Evolutionary conservation across 805 yeast genomes (phyloP).

Genomic region (Saccharomycopsis lassenensis): DNA sequence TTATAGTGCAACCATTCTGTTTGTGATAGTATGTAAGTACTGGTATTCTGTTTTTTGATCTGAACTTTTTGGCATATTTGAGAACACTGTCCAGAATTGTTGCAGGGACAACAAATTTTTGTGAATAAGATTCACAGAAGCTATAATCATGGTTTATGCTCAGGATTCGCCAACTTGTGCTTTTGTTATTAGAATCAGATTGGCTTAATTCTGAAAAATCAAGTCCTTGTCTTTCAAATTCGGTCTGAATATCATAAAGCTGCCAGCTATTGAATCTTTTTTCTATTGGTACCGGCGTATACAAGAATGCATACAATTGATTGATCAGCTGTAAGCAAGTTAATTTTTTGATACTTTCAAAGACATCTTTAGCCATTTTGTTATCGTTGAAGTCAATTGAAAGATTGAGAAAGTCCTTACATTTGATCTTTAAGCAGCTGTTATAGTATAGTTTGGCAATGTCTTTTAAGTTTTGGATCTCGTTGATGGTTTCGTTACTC

Average conservation of each 20-base stretch:
- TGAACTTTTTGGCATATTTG: constrained; percentile 70
- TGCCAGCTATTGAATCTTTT: constrained; percentile 58
- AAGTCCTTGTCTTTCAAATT: constrained; percentile 68
- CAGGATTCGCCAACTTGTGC: constrained; percentile 58
- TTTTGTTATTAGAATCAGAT: constrained; percentile 11
- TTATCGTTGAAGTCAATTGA: constrained; percentile 59
- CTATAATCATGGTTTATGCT: constrained; percentile 50
- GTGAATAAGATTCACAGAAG: constrained; percentile 71
- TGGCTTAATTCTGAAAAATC: constrained; percentile 23
- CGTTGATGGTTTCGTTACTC: constrained; percentile 7
- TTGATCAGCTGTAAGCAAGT: constrained; percentile 44
- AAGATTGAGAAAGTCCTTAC: constrained; percentile 77
- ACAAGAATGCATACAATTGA: constrained; percentile 71
- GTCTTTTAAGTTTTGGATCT: constrained; percentile 15
- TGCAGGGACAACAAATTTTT: constrained; percentile 56
- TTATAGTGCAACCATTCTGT: constrained; percentile 62
- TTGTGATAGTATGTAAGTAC: constrained; percentile 66
- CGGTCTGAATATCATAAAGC: constrained; percentile 48
- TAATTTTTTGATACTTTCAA: constrained; percentile 55
- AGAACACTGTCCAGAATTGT: constrained; percentile 72
- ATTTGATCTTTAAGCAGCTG: constrained; percentile 56
- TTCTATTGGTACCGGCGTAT: constrained; percentile 68
- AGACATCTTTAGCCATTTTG: constrained; percentile 55
- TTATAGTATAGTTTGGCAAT: constrained; percentile 21
- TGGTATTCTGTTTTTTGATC: constrained; percentile 83